A percentile compares a stretch with the other conserved stretches of the same genome.
Evolutionary conservation across 2,329 filamentous ascomycete species (phyloP).

Genomic region (Epichloe gansuensis): DNA sequence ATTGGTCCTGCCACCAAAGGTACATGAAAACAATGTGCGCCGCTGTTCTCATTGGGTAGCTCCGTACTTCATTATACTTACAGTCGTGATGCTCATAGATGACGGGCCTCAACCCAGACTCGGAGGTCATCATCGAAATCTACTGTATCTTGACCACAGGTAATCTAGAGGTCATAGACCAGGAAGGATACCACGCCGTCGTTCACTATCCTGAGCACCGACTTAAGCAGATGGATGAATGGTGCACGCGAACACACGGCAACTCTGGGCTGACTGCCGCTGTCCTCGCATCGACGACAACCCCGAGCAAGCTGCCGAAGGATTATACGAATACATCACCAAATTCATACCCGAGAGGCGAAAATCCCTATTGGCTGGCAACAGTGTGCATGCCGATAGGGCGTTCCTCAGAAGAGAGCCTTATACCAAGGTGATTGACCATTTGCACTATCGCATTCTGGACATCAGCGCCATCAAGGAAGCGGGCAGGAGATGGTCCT

Average conservation of each 20-base stretch:
- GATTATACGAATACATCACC: slow-evolving; percentile 68
- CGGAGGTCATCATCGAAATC: slow-evolving; percentile 80
- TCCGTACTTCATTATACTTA: neutral
- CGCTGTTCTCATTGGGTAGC: neutral
- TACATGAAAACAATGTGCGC: too few relatives aligned
- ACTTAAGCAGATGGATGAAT: slow-evolving; percentile 72
- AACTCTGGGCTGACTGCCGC: slow-evolving; percentile 69
- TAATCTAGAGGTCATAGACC: slow-evolving; percentile 63
- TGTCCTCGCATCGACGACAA: slow-evolving; percentile 61
- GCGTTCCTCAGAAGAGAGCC: slow-evolving; percentile 66
- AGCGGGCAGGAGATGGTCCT: slow-evolving; percentile 69
- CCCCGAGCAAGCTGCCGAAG: slow-evolving; percentile 59
- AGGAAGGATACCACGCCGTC: slow-evolving; percentile 65
- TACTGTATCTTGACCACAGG: slow-evolving; percentile 84
- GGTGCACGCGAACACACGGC: slow-evolving; percentile 75
- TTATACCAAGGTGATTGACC: slow-evolving; percentile 59
- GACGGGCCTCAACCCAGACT: slow-evolving; percentile 60
- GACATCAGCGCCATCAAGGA: slow-evolving; percentile 93
- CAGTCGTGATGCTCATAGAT: slow-evolving; percentile 46
- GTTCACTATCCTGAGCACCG: slow-evolving; percentile 60
- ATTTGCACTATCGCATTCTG: slow-evolving; percentile 81
- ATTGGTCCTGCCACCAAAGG: neutral
- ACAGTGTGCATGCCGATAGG: slow-evolving; percentile 83
- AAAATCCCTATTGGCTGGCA: slow-evolving; percentile 71
- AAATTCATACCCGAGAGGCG: slow-evolving; percentile 54